phyloP scores from a whole-genome alignment of 2,329 filamentous ascomycete species.

The Fusarium solani-melongenae region DNA sequence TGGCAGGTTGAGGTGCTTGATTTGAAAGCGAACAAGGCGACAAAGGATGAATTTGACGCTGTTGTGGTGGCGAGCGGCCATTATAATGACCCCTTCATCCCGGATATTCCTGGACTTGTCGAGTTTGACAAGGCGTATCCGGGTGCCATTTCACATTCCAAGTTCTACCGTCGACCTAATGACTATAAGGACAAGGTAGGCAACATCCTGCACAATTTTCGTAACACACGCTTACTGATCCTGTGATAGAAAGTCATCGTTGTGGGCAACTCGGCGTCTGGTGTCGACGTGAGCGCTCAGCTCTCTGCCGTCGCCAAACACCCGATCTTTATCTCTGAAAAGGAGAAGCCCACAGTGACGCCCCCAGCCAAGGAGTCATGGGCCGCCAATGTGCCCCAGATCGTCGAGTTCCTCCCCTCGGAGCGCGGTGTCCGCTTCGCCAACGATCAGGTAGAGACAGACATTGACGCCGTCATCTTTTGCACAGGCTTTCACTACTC shows the following conservation, averaged over 20 bases:
- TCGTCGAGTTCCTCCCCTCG: conserved; percentile 58
- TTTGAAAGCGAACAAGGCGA: conserved; percentile 39
- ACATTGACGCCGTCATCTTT: conserved; percentile 81
- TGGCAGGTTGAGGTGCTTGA: conserved; percentile 59
- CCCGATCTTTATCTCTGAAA: conserved; percentile 68
- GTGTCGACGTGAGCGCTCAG: conserved; percentile 75
- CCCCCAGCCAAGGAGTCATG: conserved; percentile 43
- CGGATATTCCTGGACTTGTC: conserved; percentile 65
- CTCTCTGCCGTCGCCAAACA: conserved; percentile 64
- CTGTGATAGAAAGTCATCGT: conserved; percentile 70
- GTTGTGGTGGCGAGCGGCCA: conserved; percentile 72
- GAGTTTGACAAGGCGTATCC: conserved; percentile 63
- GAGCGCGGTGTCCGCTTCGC: conserved; percentile 68
- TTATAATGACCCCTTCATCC: conserved; percentile 70
- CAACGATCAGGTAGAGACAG: conserved; percentile 69
- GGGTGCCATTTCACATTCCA: conserved; percentile 69
- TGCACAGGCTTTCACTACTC: conserved; percentile 89
- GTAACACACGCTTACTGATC: background rate
- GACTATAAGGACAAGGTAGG: conserved; percentile 48
- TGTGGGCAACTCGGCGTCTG: conserved; percentile 78
- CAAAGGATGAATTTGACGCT: conserved; percentile 64
- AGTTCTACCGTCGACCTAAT: conserved; percentile 68
- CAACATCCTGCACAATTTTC: too few species aligned
- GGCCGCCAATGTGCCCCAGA: conserved; percentile 54
- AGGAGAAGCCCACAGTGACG: conserved; percentile 44